These are phyloP conservation scores for Nitzschia sp. DNA, from an alignment of 108 stramenopile species.

Conservation along the genomic window DNA sequence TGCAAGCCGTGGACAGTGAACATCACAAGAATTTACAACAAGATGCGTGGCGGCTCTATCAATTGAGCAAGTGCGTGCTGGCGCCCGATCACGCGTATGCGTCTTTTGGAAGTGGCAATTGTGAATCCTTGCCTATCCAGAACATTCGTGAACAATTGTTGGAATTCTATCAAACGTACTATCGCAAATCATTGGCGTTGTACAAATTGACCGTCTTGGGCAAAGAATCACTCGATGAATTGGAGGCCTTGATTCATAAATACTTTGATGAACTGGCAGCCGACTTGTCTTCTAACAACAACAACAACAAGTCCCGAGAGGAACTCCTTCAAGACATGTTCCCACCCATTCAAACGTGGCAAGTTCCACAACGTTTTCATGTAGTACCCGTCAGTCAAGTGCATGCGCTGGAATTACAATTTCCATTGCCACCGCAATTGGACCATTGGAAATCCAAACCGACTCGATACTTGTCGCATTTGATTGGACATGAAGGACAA, in stretches of 20 bases:
- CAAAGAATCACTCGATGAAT: constrained; percentile 52
- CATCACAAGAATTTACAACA: constrained; percentile 85
- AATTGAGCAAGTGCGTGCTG: constrained; percentile 42
- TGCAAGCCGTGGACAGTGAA: constrained; percentile 86
- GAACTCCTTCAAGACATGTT: constrained; percentile 19
- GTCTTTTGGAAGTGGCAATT: constrained; percentile 84
- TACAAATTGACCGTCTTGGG: constrained; percentile 78
- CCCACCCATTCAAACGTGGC: constrained; percentile 42
- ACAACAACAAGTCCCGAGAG: neutral
- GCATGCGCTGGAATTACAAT: constrained; percentile 42
- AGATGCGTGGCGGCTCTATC: constrained; percentile 72
- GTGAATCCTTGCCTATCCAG: constrained; percentile 30
- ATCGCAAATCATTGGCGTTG: constrained; percentile 74
- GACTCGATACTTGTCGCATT: constrained; percentile 62
- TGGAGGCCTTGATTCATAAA: constrained; percentile 49
- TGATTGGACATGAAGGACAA: constrained; percentile 81
- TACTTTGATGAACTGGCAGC: constrained; percentile 56
- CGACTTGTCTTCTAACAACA: constrained; percentile 37
- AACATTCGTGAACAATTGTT: constrained; percentile 72
- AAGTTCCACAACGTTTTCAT: constrained; percentile 37
- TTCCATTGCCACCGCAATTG: constrained; percentile 42
- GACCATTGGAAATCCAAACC: constrained; percentile 47
- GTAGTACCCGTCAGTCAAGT: constrained; percentile 48
- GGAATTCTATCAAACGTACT: constrained; percentile 72
- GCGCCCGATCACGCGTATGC: constrained; percentile 57